These are phyloP conservation scores for Pestalotiopsis sp. DNA, from an alignment of 2,329 filamentous ascomycete genomes.

Conservation along the genomic window DNA sequence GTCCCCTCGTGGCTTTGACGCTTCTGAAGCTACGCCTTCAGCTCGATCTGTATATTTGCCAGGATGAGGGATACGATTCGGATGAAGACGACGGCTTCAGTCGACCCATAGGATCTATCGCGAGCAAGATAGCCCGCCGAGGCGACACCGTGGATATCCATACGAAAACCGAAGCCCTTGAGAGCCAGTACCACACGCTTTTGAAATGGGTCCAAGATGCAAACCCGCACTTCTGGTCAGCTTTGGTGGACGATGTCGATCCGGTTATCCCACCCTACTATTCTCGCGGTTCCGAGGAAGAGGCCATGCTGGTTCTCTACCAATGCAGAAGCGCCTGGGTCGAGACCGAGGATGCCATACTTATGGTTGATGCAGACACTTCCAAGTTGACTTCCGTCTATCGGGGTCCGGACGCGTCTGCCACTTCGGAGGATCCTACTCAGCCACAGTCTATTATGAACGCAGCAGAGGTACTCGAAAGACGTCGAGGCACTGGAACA, in stretches of 20 bases:
- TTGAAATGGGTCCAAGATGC: neutral
- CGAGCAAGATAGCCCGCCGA: neutral
- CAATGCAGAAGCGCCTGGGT: neutral
- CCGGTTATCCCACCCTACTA: neutral
- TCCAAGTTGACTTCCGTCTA: neutral
- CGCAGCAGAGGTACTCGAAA: neutral
- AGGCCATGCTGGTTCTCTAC: neutral
- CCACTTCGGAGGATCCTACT: neutral
- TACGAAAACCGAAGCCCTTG: neutral
- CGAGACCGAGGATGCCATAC: neutral
- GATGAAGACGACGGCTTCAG: neutral
- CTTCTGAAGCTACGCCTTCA: slow-evolving; percentile 3
- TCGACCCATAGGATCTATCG: neutral
- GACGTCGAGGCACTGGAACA: neutral
- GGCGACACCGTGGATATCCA: neutral
- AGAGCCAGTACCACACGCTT: neutral
- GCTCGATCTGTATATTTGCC: neutral
- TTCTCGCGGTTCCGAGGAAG: neutral
- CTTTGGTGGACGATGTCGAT: neutral
- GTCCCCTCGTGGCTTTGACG: neutral
- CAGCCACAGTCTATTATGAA: neutral
- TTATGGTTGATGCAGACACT: neutral
- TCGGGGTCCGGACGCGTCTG: neutral
- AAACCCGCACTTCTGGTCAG: neutral
- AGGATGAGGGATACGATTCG: neutral